A percentile compares a stretch with the other conserved stretches of the same genome.
phyloP scores from a whole-genome alignment of 2,329 filamentous ascomycete species.

The Harringtonia lauricola region DNA sequence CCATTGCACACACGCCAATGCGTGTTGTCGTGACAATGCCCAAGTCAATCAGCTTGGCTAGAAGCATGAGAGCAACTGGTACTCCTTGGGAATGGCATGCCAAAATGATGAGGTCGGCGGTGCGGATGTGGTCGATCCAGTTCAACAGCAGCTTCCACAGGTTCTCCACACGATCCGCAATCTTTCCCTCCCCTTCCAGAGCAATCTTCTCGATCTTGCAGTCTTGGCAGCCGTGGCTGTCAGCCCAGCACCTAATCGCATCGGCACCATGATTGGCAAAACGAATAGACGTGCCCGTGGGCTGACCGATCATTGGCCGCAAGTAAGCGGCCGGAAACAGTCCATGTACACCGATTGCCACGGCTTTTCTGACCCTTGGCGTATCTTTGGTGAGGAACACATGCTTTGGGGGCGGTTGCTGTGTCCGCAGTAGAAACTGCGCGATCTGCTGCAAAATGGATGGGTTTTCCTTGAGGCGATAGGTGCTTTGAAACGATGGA shows the following conservation, averaged over 20 bases:
- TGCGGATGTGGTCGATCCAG: conserved; percentile 83
- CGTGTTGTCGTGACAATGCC: conserved; percentile 67
- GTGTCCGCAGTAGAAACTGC: conserved; percentile 43
- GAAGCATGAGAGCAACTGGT: conserved; percentile 81
- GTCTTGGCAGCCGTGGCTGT: conserved; percentile 59
- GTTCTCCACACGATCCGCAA: conserved; percentile 78
- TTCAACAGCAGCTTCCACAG: conserved; percentile 91
- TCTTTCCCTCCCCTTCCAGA: conserved; percentile 87
- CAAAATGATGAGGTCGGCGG: conserved; percentile 82
- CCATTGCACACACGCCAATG: conserved; percentile 77
- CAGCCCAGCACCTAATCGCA: conserved; percentile 74
- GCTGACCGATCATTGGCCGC: conserved; percentile 85
- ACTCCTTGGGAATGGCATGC: conserved; percentile 94
- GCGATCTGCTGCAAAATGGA: conserved; percentile 59
- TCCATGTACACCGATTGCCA: conserved; percentile 91
- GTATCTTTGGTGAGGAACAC: conserved; percentile 59
- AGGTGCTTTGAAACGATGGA: conserved; percentile 59
- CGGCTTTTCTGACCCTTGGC: conserved; percentile 68
- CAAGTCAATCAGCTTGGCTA: conserved; percentile 85
- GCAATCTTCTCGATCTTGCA: conserved; percentile 87
- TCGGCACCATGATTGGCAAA: conserved; percentile 83
- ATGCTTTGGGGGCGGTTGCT: conserved; percentile 51
- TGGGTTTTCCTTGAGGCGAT: conserved; percentile 53
- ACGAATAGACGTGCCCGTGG: conserved; percentile 86
- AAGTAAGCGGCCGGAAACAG: conserved; percentile 82